phyloP scores from a whole-genome alignment of 192 early-diverging fungal genomes.

The Rhizoclosmatium globosum region DNA sequence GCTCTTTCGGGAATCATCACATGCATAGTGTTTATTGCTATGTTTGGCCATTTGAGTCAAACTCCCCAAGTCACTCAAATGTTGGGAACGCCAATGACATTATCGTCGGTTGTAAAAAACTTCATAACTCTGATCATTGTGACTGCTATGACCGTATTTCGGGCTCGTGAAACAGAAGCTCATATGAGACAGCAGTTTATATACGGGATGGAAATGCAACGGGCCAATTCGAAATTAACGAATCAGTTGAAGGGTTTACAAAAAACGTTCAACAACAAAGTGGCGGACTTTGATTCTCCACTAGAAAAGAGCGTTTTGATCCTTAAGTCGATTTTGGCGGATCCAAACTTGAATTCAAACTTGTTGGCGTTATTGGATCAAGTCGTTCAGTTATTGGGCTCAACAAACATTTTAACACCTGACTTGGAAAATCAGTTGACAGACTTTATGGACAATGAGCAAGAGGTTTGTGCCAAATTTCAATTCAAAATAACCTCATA shows the following conservation, averaged over 20 bases:
- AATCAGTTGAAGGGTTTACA: constrained; percentile 56
- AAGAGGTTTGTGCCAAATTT: constrained; percentile 46
- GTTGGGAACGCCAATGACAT: constrained; percentile 4
- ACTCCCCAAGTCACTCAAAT: neutral
- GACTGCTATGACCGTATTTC: neutral
- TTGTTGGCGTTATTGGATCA: constrained; percentile 48
- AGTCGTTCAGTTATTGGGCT: constrained; percentile 45
- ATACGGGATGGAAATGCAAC: constrained; percentile 37
- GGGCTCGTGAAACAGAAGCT: constrained; percentile 12
- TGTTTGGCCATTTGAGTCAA: constrained; percentile 6
- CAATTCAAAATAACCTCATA: neutral
- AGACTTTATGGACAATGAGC: constrained; percentile 56
- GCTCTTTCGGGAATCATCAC: constrained; percentile 10
- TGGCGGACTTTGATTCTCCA: constrained; percentile 57
- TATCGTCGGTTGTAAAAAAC: constrained; percentile 2
- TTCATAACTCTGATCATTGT: constrained; percentile 13
- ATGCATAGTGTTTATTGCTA: neutral
- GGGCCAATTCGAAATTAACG: constrained; percentile 55
- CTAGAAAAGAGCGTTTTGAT: constrained; percentile 58
- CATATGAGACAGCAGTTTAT: neutral
- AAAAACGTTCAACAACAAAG: constrained; percentile 53
- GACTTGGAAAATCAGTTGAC: constrained; percentile 46
- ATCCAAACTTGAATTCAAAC: constrained; percentile 46
- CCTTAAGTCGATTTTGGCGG: constrained; percentile 55
- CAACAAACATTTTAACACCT: constrained; percentile 57